Evolutionary conservation across 2,329 filamentous ascomycete species (phyloP).

Genomic region (Ascosphaera aggregata): DNA sequence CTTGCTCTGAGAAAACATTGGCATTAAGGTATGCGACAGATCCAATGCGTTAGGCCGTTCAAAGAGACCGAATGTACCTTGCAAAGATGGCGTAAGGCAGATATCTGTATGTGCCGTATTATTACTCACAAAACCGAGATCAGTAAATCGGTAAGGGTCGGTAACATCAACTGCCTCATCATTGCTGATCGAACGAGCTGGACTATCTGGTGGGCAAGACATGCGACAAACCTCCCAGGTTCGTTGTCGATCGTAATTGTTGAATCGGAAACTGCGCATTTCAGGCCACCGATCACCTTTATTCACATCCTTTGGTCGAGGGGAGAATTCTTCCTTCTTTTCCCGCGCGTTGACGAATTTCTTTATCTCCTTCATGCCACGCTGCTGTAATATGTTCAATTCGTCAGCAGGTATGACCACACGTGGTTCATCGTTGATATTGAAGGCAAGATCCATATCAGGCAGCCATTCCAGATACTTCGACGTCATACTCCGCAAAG

Average conservation of each 20-base stretch:
- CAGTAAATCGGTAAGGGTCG: conserved; percentile 39
- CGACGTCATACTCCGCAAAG: conserved; percentile 28
- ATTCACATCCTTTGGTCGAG: conserved; percentile 2
- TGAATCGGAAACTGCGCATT: conserved; percentile 12
- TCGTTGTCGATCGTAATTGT: conserved; percentile 6
- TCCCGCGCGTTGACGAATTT: conserved; percentile 2
- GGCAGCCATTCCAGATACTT: conserved; percentile 30
- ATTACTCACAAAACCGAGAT: conserved; percentile 40
- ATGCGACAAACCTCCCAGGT: conserved; percentile 16
- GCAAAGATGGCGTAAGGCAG: conserved; percentile 57
- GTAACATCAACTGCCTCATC: conserved; percentile 40
- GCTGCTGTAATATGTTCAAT: conserved; percentile 15
- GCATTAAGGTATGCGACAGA: conserved; percentile 40
- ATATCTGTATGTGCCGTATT: conserved; percentile 42
- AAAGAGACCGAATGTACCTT: conserved; percentile 50
- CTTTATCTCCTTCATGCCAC: conserved; percentile 7
- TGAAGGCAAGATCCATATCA: conserved; percentile 40
- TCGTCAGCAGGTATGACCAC: conserved; percentile 29
- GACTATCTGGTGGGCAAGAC: conserved; percentile 40
- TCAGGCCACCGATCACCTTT: conserved; percentile 14
- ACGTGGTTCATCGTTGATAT: conserved; percentile 36
- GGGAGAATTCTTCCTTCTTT: conserved; percentile 3
- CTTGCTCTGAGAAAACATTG: conserved; percentile 55
- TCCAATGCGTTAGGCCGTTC: conserved; percentile 38
- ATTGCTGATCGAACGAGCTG: conserved; percentile 31